A percentile compares a stretch with the other conserved stretches of the same genome.
phyloP scores from a whole-genome alignment of 768 basidiomycete species.

The Coprinopsis sp. region DNA sequence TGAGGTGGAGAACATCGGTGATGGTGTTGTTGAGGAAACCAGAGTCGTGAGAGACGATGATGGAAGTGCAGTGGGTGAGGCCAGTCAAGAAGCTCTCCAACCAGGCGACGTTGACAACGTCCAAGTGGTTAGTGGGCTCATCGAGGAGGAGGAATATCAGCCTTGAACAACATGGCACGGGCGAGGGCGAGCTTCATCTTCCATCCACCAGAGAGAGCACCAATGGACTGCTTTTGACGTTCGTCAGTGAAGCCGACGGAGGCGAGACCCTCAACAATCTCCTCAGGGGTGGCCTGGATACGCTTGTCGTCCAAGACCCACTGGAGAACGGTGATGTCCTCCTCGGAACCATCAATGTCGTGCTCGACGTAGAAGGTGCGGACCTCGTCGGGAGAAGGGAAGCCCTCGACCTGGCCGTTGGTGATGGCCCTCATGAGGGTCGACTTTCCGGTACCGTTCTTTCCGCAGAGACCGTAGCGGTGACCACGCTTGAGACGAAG shows the following conservation, averaged over 20 bases:
- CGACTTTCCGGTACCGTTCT: conserved; percentile 98
- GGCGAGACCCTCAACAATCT: conserved; percentile 75
- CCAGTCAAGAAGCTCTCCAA: conserved; percentile 88
- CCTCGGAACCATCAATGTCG: conserved; percentile 96
- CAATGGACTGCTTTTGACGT: conserved; percentile 81
- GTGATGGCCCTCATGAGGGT: conserved; percentile 91
- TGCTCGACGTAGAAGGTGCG: conserved; percentile 99
- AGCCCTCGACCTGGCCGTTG: conserved; percentile 96
- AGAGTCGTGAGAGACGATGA: conserved; percentile 98
- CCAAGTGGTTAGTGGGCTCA: conserved; percentile 96
- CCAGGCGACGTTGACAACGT: conserved; percentile 97
- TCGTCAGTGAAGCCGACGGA: conserved; percentile 91
- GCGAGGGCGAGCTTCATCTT: conserved; percentile 99
- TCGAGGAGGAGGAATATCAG: conserved; percentile 94
- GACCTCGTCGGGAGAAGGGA: conserved; percentile 95
- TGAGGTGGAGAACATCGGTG: conserved; percentile 95
- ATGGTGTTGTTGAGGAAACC: conserved; percentile 97
- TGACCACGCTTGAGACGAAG: conserved; percentile 98
- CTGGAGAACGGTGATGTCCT: conserved; percentile 81
- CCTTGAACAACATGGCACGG: conserved; percentile 96
- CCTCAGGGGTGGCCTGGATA: conserved; percentile 62
- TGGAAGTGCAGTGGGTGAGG: conserved; percentile 89
- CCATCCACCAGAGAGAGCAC: conserved; percentile 96
- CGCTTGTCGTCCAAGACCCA: conserved; percentile 88
- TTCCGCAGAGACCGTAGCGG: conserved; percentile 97